phyloP scores from a whole-genome alignment of 352 stramenopile genomes.

The Globisporangium solare region DNA sequence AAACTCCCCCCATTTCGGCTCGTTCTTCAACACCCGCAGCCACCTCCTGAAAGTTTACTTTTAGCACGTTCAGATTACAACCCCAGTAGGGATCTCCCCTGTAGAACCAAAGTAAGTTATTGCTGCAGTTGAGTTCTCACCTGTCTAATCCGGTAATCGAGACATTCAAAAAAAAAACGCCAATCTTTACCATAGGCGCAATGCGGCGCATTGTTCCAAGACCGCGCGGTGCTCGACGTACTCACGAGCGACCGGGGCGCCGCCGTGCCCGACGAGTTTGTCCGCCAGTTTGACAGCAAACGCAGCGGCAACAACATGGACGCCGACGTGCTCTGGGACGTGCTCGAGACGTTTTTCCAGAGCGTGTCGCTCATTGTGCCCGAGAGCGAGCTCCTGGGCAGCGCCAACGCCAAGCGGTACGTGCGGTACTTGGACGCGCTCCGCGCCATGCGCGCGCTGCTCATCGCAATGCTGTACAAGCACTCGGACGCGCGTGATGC shows the following conservation, averaged over 20 bases:
- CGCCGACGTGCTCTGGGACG: conserved; percentile 36
- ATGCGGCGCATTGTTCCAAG: no score
- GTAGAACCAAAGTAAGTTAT: no score
- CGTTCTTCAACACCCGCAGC: no score
- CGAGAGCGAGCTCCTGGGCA: conserved; percentile 23
- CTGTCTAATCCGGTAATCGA: no score
- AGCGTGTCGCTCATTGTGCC: conserved; percentile 49
- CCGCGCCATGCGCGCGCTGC: conserved; percentile 41
- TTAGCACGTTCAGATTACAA: no score
- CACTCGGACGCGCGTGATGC: neutral
- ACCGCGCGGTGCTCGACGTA: conserved; percentile 40
- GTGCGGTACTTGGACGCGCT: conserved; percentile 55
- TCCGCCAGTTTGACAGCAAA: conserved; percentile 39
- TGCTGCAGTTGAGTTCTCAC: no score
- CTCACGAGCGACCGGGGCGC: conserved; percentile 66
- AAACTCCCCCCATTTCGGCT: no score
- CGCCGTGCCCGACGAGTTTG: conserved; percentile 60
- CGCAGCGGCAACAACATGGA: neutral
- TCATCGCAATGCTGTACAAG: conserved; percentile 54
- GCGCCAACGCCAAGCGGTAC: conserved; percentile 37
- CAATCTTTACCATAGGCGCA: no score
- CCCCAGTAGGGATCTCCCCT: no score
- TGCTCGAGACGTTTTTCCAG: conserved; percentile 65
- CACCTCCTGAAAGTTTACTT: no score
- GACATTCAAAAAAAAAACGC: no score